A percentile compares a stretch with the other conserved stretches of the same genome.
Conservation (phyloP, 225 moss, liverwort and hornwort species). For the Pleurozium schreberi region DNA sequence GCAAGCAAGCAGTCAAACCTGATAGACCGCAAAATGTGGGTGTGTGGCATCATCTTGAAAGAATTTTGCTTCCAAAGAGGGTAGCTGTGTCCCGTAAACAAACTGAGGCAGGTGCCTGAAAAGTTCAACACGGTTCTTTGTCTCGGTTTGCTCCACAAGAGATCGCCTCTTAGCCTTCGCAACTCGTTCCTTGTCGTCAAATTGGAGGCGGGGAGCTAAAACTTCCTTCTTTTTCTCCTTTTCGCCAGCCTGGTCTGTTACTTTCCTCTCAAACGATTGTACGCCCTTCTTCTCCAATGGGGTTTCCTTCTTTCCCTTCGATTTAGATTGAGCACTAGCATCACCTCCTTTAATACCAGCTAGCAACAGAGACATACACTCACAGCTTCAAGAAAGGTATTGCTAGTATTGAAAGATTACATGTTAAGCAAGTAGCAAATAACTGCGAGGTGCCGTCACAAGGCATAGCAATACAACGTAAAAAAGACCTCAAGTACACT, state of each 20-base stretch:
- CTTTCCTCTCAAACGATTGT: slow-evolving; percentile 22
- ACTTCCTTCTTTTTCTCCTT: slow-evolving; percentile 84
- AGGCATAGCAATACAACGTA: background rate
- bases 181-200: slow-evolving; percentile 75
- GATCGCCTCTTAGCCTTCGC: slow-evolving; percentile 77
- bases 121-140: slow-evolving; percentile 85
- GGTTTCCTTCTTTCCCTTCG: slow-evolving; percentile 42
- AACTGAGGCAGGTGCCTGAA: slow-evolving; percentile 92
- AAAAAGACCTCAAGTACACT: background rate
- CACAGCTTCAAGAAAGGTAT: background rate
- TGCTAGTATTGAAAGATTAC: background rate
- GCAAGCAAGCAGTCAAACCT: slow-evolving; percentile 13
- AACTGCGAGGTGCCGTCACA: background rate
- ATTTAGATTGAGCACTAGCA: slow-evolving; percentile 9
- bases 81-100: slow-evolving; percentile 71
- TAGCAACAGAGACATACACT: background rate
- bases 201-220: slow-evolving; percentile 72
- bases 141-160: slow-evolving; percentile 80
- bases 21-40: slow-evolving; percentile 87
- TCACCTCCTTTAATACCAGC: slow-evolving; percentile 21
- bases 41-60: slow-evolving; percentile 73
- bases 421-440: background rate
- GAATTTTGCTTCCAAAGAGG: slow-evolving; percentile 76
- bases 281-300: slow-evolving; percentile 30
- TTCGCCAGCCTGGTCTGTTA: slow-evolving; percentile 45